Evolutionary conservation across 495 filamentous ascomycete genomes (phyloP), one percentile per base, ranked within the genome.

Genomic region (Aspergillus haitiensis): DNA sequence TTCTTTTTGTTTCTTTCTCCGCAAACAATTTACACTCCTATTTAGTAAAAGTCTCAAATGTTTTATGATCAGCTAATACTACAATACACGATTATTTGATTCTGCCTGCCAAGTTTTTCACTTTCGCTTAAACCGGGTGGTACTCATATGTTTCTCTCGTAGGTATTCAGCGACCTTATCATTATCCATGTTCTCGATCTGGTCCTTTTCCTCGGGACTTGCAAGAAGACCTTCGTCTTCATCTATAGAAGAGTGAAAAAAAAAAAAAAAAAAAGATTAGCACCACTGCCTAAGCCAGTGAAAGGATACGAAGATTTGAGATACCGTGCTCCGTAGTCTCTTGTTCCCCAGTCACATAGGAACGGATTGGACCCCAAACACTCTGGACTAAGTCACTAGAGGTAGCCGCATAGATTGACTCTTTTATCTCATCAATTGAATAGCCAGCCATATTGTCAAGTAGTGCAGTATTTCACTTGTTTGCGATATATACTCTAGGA

Each of bases 81-180:
- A 50, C 47, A 49, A 49, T 11, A n/a, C 16, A 31, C n/a, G n/a
- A 50, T 50, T 32, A 1, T 27, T 56, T 48, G 39, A 59, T 3
- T 33, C 27, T 35, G n/a, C 6, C 33, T 40, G 18, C 12, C 42
- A 46, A 27, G 21, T 53, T 31, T 18, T 37, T 58, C 44, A 56
- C 39, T 15, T 62, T 54, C 45, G 39, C 55, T 48, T 56, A 35
- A 48, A 47, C 18, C 55, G 37, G 16, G 62, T 52, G 7, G 59
- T 64, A 35, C 71, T 77, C 54, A 46, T 61, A 49, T 71, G 65
- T 58, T 65, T 65, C 8, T 75, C 66, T 48, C 62, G 65, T 5
- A 76, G 51, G 47, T 69, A 76, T 33, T 76, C 71, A 33, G 66
- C 68, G 7, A 76, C 52, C 32, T 59, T 59, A n/a, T 71, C 70